A percentile compares a stretch with the other conserved stretches of the same genome.
Evolutionary conservation across 1,139 yeast species (phyloP).

Genomic region (Chernovozyma sophiae-reginae): DNA sequence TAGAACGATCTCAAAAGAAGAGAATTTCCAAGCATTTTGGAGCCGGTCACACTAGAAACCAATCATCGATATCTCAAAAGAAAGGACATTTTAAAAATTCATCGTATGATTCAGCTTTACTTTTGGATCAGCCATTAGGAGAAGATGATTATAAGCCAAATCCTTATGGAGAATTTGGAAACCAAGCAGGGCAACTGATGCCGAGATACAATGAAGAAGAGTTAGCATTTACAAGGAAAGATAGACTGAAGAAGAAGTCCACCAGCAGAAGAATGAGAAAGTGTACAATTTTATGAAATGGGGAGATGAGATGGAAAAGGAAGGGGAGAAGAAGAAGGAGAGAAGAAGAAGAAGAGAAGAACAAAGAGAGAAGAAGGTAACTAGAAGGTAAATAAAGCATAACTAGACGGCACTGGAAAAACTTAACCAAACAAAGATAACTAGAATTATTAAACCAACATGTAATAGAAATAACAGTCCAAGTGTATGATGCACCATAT

Average conservation of each 20-base stretch:
- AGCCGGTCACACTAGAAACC: slow-evolving; percentile 23
- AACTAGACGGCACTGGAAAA: no score
- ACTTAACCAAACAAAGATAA: no score
- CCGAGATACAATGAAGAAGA: slow-evolving; percentile 36
- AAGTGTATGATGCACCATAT: no score
- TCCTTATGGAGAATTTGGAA: slow-evolving; percentile 29
- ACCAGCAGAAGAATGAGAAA: slow-evolving; percentile 20
- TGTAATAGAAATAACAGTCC: no score
- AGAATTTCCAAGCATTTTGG: slow-evolving; percentile 30
- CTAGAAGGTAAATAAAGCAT: no score
- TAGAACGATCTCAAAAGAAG: slow-evolving; percentile 31
- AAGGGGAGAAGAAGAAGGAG: no score
- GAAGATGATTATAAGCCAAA: slow-evolving; percentile 30
- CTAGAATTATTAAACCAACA: no score
- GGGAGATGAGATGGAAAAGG: not conserved
- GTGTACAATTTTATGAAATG: slow-evolving; percentile 30
- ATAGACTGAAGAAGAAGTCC: slow-evolving; percentile 22
- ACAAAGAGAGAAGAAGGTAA: not conserved
- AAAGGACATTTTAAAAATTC: slow-evolving; percentile 37
- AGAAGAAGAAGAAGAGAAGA: not conserved
- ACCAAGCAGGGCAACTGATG: not conserved
- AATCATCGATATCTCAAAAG: slow-evolving; percentile 19
- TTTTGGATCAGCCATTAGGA: slow-evolving; percentile 37
- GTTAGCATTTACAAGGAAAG: slow-evolving; percentile 38
- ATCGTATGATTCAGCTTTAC: slow-evolving; percentile 33